These are phyloP conservation scores for Petunia axillaris DNA, from an alignment of 257 asterid genomes.

Conservation along the genomic window DNA sequence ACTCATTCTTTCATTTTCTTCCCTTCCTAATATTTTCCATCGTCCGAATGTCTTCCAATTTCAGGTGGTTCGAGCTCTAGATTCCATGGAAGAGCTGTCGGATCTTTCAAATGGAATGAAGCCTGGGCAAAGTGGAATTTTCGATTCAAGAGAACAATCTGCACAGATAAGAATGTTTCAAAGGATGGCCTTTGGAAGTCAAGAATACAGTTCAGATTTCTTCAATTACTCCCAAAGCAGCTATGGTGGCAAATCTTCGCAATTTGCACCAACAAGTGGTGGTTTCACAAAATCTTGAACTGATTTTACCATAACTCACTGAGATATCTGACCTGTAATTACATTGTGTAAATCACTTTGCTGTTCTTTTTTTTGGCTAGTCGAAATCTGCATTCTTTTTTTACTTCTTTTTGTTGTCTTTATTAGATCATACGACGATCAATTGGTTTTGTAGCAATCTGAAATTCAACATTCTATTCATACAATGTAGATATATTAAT, in stretches of 20 bases:
- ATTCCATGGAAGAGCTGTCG: constrained; percentile 67
- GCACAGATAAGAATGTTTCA: constrained; percentile 88
- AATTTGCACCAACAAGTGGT: not conserved
- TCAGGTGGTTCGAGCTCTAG: constrained; percentile 82
- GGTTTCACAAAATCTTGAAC: not conserved
- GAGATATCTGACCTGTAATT: constrained; percentile 21
- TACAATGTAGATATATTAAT: constrained; percentile 19
- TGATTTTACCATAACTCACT: not conserved
- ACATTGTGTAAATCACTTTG: constrained; percentile 21
- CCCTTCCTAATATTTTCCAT: not conserved
- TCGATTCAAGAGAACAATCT: constrained; percentile 75
- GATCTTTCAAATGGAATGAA: constrained; percentile 83
- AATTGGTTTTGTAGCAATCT: constrained; percentile 13
- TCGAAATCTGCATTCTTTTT: constrained; percentile 11
- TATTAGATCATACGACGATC: not conserved
- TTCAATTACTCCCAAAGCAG: constrained; percentile 59
- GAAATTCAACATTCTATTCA: constrained; percentile 18
- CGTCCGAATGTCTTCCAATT: constrained; percentile 10
- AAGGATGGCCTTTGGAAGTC: constrained; percentile 90
- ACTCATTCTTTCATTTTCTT: not conserved
- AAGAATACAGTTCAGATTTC: constrained; percentile 67
- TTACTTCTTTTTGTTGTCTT: not conserved
- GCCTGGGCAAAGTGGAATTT: constrained; percentile 85
- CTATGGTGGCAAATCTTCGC: constrained; percentile 28
- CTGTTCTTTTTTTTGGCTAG: constrained; percentile 17